Conservation (phyloP, 768 basidiomycete genomes). For the Mycena olivaceomarginata region DNA sequence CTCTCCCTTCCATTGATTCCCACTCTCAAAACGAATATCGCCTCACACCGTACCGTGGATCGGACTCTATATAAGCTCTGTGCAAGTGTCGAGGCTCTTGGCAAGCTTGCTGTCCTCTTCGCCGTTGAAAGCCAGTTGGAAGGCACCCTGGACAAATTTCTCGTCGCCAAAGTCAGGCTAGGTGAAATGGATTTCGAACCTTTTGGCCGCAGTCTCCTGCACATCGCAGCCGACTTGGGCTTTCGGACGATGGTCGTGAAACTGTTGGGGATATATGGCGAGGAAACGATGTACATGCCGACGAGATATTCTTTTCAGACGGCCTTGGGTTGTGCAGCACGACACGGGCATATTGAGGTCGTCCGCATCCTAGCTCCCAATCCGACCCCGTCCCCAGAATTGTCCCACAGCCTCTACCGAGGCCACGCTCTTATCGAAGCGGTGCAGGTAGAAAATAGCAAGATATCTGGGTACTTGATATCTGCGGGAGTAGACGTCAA, state of each 20-base stretch:
- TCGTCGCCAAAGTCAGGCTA: background rate
- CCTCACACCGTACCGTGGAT: background rate
- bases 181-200: background rate
- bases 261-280: background rate
- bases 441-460: background rate
- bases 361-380: background rate
- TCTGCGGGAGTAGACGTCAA: background rate
- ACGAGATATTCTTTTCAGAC: background rate
- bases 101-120: conserved; percentile 5
- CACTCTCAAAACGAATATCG: background rate
- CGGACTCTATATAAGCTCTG: background rate
- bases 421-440: background rate
- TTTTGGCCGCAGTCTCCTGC: background rate
- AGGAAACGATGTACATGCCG: background rate
- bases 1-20: conserved; percentile 3
- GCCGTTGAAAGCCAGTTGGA: conserved; percentile 12
- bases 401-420: background rate
- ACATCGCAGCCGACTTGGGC: background rate
- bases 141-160: conserved; percentile 12
- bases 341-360: background rate
- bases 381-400: background rate
- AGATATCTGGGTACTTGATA: background rate
- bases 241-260: background rate
- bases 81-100: background rate
- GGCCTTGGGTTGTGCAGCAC: background rate